These are phyloP conservation scores for Aspergillus panamensis DNA, from an alignment of 495 filamentous ascomycete genomes.

Conservation along the genomic window DNA sequence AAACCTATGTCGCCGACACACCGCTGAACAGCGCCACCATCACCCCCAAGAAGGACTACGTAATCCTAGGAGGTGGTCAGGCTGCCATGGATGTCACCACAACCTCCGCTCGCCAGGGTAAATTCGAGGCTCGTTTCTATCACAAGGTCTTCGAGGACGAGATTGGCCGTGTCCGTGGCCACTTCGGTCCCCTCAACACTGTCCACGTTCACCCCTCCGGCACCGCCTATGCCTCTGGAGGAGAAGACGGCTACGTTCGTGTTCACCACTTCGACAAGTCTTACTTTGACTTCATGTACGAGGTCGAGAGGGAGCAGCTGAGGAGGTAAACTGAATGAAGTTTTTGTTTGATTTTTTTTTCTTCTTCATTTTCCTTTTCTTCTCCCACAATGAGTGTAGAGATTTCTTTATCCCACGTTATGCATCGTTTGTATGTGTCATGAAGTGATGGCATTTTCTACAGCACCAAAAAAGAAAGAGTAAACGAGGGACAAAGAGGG, in stretches of 20 bases:
- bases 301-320: conserved; percentile 78
- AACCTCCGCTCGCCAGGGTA: conserved; percentile 87
- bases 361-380: too few relatives aligned
- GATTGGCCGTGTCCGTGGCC: conserved; percentile 91
- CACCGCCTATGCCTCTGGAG: conserved; percentile 86
- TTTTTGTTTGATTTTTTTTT: neutral
- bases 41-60: conserved; percentile 91
- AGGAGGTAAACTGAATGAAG: conserved; percentile 36
- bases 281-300: conserved; percentile 98
- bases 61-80: conserved; percentile 95
- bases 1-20: conserved; percentile 90
- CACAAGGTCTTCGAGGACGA: conserved; percentile 99
- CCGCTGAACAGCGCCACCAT: conserved; percentile 93
- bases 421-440: conserved; percentile 43
- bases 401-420: conserved; percentile 22
- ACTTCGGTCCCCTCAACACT: conserved; percentile 92
- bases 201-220: conserved; percentile 87
- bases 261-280: conserved; percentile 97
- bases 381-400: conserved; percentile 4
- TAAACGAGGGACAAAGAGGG: conserved; percentile 21
- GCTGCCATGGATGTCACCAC: conserved; percentile 99
- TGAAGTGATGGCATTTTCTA: conserved; percentile 35
- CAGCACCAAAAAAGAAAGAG: conserved; percentile 23
- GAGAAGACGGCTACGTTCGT: conserved; percentile 97
- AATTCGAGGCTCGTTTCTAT: conserved; percentile 98